phyloP scores from a whole-genome alignment of 148 eudicot genomes.

The Rhododendron molle region DNA sequence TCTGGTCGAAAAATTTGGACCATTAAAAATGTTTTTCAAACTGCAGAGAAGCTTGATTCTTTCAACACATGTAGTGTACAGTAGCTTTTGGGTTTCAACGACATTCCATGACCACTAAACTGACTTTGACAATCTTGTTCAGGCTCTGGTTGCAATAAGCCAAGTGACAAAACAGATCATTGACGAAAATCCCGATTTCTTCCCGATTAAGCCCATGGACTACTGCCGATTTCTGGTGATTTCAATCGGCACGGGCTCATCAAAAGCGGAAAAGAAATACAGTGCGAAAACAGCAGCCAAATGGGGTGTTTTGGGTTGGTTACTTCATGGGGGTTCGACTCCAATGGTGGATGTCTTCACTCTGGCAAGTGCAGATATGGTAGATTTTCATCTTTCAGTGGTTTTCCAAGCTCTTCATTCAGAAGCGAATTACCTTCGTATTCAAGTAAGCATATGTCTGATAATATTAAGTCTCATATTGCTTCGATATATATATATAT shows the following conservation, averaged over 20 bases:
- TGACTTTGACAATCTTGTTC: not conserved
- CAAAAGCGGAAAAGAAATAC: constrained; percentile 2
- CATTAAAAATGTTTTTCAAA: too few species aligned
- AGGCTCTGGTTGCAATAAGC: constrained; percentile 16
- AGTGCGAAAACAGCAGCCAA: constrained; percentile 10
- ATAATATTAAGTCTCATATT: not conserved
- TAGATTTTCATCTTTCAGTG: constrained; percentile 8
- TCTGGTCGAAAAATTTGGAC: too few species aligned
- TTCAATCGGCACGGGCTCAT: constrained; percentile 19
- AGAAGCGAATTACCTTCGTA: constrained; percentile 13
- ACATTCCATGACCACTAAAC: not conserved
- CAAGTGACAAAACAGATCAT: constrained; percentile 10
- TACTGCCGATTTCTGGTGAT: constrained; percentile 12
- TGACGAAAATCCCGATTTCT: not conserved
- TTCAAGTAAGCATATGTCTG: constrained; percentile 8
- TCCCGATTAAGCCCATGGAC: constrained; percentile 13
- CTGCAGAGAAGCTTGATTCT: too few species aligned
- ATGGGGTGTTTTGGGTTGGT: constrained; percentile 22
- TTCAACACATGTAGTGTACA: too few species aligned
- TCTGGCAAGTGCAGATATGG: constrained; percentile 21
- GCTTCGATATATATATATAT: too few species aligned
- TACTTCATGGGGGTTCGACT: not conserved
- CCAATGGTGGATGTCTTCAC: constrained; percentile 15
- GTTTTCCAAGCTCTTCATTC: constrained; percentile 20
- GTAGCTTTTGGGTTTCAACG: too few species aligned